Evolutionary conservation across 768 basidiomycete species (phyloP).

Genomic region (Cystofilobasidium capitatum): DNA sequence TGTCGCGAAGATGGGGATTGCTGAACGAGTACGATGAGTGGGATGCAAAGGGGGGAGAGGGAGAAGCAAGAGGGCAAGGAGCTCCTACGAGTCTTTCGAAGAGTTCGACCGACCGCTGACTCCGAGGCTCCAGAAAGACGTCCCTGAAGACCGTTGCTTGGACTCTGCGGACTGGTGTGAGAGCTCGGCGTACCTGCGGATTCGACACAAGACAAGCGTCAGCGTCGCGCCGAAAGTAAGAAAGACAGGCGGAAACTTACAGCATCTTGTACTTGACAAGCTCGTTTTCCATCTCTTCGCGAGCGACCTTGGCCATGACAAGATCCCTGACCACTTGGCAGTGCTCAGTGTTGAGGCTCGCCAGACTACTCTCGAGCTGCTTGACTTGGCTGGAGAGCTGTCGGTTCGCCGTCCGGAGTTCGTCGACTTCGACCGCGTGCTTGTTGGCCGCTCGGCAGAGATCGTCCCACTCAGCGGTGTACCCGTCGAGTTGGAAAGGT

Average conservation of each 20-base stretch:
- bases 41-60: not conserved
- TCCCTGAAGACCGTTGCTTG: constrained; percentile 15
- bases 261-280: constrained; percentile 88
- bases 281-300: constrained; percentile 88
- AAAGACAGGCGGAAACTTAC: constrained; percentile 45
- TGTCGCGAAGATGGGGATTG: not conserved
- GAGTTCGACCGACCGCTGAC: not conserved
- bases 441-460: constrained; percentile 64
- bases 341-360: constrained; percentile 72
- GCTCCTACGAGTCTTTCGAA: not conserved
- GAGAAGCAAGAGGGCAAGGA: not conserved
- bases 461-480: constrained; percentile 80
- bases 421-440: constrained; percentile 74
- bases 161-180: constrained; percentile 47
- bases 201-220: not conserved
- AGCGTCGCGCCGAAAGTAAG: not conserved
- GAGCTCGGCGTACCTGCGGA: constrained; percentile 54
- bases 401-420: constrained; percentile 69
- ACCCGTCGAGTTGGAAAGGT: constrained; percentile 89
- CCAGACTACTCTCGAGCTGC: constrained; percentile 63
- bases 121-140: constrained; percentile 12
- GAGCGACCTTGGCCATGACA: constrained; percentile 74
- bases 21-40: not conserved
- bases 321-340: constrained; percentile 54
- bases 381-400: constrained; percentile 72